Conservation (phyloP, 108 stramenopile species). For the Tribonema minus region DNA sequence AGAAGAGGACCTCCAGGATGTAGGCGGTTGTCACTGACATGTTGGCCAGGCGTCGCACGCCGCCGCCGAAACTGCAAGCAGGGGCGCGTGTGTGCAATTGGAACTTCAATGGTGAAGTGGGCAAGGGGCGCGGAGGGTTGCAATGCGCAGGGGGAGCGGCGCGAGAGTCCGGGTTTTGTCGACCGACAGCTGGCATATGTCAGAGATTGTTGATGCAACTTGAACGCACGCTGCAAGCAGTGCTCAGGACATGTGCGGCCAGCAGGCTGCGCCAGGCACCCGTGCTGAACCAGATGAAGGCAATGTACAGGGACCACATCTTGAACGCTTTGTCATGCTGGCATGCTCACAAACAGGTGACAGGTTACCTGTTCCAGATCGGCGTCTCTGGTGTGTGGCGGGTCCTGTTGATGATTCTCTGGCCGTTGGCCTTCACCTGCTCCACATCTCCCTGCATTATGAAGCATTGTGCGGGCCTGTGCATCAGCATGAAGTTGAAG, state of each 20-base stretch:
- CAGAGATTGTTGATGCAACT: neutral
- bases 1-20: slow-evolving; percentile 12
- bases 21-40: slow-evolving; percentile 14
- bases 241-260: too few relatives aligned
- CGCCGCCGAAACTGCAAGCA: neutral
- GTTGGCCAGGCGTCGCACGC: slow-evolving; percentile 13
- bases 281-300: too few relatives aligned
- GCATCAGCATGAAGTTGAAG: too few relatives aligned
- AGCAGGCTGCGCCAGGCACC: too few relatives aligned
- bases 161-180: neutral
- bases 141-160: neutral
- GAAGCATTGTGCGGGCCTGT: too few relatives aligned
- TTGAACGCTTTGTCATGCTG: neutral
- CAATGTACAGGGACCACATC: neutral
- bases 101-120: too few relatives aligned
- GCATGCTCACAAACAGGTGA: neutral
- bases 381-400: slow-evolving; percentile 35
- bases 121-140: neutral
- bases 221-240: neutral
- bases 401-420: slow-evolving; percentile 28
- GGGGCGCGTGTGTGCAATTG: too few relatives aligned
- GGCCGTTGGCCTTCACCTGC: slow-evolving; percentile 43
- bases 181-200: neutral
- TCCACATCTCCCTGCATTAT: slow-evolving; percentile 37
- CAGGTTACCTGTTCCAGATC: slow-evolving; percentile 33